Evolutionary conservation across 805 yeast genomes (phyloP).

Genomic region (Metschnikowia borealis): DNA sequence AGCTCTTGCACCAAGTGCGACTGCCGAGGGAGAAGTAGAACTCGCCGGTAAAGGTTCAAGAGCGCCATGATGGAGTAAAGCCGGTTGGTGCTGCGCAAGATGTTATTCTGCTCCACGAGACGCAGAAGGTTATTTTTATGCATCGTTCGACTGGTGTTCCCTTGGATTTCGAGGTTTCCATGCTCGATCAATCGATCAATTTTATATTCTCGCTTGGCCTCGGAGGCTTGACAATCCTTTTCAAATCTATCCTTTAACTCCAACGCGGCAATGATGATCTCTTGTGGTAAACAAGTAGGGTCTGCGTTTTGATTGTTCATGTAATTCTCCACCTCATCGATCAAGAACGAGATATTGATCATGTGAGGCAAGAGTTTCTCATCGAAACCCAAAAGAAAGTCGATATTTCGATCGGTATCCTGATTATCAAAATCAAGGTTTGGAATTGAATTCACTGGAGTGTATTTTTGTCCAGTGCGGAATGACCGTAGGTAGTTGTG

Average conservation of each 20-base stretch:
- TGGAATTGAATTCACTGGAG: conserved; percentile 22
- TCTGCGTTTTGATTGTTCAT: conserved; percentile 8
- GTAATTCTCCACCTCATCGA: conserved; percentile 26
- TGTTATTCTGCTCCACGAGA: conserved; percentile 28
- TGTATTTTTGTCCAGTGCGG: conserved; percentile 17
- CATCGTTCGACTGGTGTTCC: not conserved
- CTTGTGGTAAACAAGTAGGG: conserved; percentile 21
- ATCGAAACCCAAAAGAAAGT: conserved; percentile 65
- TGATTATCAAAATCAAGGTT: conserved; percentile 8
- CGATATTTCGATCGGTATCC: conserved; percentile 45
- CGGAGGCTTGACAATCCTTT: conserved; percentile 15
- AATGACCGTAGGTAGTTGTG: conserved; percentile 27
- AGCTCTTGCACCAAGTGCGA: conserved; percentile 48
- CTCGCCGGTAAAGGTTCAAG: conserved; percentile 55
- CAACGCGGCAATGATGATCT: conserved; percentile 33
- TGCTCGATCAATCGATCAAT: conserved; percentile 15
- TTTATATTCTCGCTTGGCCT: conserved; percentile 11
- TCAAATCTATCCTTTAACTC: conserved; percentile 21
- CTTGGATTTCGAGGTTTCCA: conserved; percentile 1
- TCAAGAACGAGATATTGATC: conserved; percentile 42
- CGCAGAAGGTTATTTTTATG: conserved; percentile 13
- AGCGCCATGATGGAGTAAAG: conserved; percentile 52
- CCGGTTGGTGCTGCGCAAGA: conserved; percentile 46
- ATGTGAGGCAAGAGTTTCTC: conserved; percentile 55
- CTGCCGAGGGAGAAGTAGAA: conserved; percentile 42